Conservation (phyloP, 2,329 filamentous ascomycete genomes). For the Aspergillus felis region DNA sequence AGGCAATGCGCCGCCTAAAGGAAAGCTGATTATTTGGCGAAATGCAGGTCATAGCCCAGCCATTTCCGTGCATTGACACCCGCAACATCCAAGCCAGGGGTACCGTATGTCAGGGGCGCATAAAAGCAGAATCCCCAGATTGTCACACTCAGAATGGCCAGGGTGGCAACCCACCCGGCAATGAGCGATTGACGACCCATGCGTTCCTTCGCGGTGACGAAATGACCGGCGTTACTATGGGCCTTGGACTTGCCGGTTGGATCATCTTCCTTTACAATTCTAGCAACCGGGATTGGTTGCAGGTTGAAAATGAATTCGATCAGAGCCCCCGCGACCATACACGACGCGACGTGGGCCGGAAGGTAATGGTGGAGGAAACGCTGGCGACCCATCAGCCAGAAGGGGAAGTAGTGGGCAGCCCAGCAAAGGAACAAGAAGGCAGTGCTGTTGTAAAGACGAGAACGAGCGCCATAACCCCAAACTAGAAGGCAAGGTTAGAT, state of each 20-base stretch:
- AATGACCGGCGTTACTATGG: slow-evolving; percentile 45
- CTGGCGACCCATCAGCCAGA: slow-evolving; percentile 97
- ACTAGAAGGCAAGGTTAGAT: slow-evolving; percentile 23
- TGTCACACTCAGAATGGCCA: slow-evolving; percentile 64
- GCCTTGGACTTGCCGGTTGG: slow-evolving; percentile 41
- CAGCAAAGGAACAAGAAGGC: slow-evolving; percentile 99
- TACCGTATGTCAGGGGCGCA: slow-evolving; percentile 90
- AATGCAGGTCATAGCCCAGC: slow-evolving; percentile 96
- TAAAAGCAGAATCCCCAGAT: slow-evolving; percentile 87
- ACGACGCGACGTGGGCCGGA: slow-evolving; percentile 86
- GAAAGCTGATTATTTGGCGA: slow-evolving; percentile 71
- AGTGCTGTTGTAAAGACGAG: slow-evolving; percentile 94
- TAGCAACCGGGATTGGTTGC: slow-evolving; percentile 55
- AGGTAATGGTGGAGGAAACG: slow-evolving; percentile 98
- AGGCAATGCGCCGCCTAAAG: background rate
- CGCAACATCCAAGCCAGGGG: slow-evolving; percentile 76
- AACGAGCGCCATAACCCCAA: slow-evolving; percentile 68
- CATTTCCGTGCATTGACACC: slow-evolving; percentile 84
- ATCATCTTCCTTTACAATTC: slow-evolving; percentile 44
- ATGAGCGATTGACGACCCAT: slow-evolving; percentile 74
- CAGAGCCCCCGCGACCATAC: slow-evolving; percentile 82
- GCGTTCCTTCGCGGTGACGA: slow-evolving; percentile 75
- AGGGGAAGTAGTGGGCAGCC: slow-evolving; percentile 95
- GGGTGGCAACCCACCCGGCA: slow-evolving; percentile 72
- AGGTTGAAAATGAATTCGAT: slow-evolving; percentile 95